A percentile compares a stretch with the other conserved stretches of the same genome.
phyloP scores from a whole-genome alignment of 1,139 yeast genomes.

The Sugiyamaella pinicola region DNA sequence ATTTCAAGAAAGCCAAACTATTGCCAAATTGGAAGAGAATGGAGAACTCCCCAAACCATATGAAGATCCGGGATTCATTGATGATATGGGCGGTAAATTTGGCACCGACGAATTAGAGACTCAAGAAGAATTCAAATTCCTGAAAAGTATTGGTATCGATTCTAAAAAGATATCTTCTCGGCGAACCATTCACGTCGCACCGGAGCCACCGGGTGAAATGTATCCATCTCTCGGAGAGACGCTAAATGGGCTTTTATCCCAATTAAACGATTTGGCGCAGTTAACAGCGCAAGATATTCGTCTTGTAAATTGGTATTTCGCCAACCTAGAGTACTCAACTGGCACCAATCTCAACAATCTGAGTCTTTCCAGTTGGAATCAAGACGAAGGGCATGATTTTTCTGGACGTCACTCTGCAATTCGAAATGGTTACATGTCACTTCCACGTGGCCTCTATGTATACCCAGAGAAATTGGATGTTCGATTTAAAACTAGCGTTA shows the following conservation, averaged over 20 bases:
- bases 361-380: constrained; percentile 48
- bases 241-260: constrained; percentile 41
- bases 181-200: constrained; percentile 39
- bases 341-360: constrained; percentile 44
- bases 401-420: constrained; percentile 47
- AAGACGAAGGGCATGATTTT: constrained; percentile 47
- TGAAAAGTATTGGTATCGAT: constrained; percentile 39
- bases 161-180: constrained; percentile 28
- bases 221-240: constrained; percentile 46
- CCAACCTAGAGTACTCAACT: constrained; percentile 46
- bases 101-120: constrained; percentile 32
- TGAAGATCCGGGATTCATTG: constrained; percentile 38
- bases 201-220: constrained; percentile 44
- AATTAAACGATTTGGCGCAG: constrained; percentile 40
- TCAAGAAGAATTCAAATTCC: constrained; percentile 38
- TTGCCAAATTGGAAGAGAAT: constrained; percentile 43
- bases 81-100: constrained; percentile 27
- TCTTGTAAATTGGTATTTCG: constrained; percentile 47
- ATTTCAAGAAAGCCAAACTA: constrained; percentile 38
- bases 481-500: constrained; percentile 45
- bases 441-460: constrained; percentile 46
- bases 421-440: constrained; percentile 43
- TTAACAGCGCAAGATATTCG: constrained; percentile 43
- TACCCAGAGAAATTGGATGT: constrained; percentile 47
- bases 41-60: constrained; percentile 39